Base-by-base conservation (phyloP, 2,329 filamentous ascomycete species). In the Fusarium odoratissimum region DNA sequence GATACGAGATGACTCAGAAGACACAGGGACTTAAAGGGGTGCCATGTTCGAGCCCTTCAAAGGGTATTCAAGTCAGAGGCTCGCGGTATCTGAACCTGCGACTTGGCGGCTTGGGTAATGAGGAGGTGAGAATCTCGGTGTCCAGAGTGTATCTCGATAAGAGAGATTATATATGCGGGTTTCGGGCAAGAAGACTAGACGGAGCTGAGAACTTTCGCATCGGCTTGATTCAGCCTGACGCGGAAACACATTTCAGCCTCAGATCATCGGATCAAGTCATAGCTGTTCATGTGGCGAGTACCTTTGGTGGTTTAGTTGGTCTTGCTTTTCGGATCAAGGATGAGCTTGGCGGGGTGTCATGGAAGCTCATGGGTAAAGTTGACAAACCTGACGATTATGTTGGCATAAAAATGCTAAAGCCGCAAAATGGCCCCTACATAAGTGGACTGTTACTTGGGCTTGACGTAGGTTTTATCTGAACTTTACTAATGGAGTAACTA, bases 251-350 rank as follows among this genome's bases (percentile, higher is more conserved):
- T 8, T 40, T 72, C 1, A 23, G 6, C 6, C 19, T 59, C 4
- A 3, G 5, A 2, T 8, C 38, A 16, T 52, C 25, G 2, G 16
- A 23, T 4, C 25, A 35, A 6, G 4, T 72, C 1, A 35, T 16
- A 1, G 40, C 52, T 41, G 14, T 63, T 1, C 57, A n/a, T 4
- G 69, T 54, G 2, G 41, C 64, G 1, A 28, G n/a, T 5, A 63
- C 65, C 2, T 7, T 30, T 9, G 49, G 35, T 3, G 70, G 70
- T 7, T 33, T 72, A 3, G 38, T 69, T 12, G 57, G 57, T 1
- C 25, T 73, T 16, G 45, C 25, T 0, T 41, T 73, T 21, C 5
- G 21, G 16, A 16, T 44, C 19, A 28, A 30, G 30, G 16, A 60
- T 25, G 13, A n/a, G 9, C 14, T 8, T 8, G 31, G 54, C 1